Evolutionary conservation across 2,329 filamentous ascomycete species (phyloP), one percentile per base, ranked within the genome.

Genomic region (Iodosphaeria phyllophila): DNA sequence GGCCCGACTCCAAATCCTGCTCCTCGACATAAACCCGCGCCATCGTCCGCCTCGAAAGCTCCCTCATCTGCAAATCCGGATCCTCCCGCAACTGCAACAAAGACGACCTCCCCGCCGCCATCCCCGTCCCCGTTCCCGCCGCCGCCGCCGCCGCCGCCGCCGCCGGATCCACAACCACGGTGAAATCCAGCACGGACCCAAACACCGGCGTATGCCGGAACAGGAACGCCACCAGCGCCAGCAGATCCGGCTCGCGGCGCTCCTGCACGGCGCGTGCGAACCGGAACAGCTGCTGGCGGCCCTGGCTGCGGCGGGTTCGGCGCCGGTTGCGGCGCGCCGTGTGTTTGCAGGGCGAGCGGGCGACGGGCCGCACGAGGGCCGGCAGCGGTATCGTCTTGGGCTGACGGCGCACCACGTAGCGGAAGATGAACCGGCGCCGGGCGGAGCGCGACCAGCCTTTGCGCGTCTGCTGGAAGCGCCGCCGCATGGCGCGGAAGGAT

Each of bases 1-100:
- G 32, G 8, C 24, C 35, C 13, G 33, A 24, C 10, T 28, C 18
- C 10, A 21, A n/a, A 18, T 20, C 18, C 2, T 25, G 15, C 5
- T 38, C 28, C 23, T 43, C 35, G 25, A 41, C 22, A n/a, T 28
- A 33, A 17, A 45, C 33, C 24, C 32, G 40, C 19, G 30, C 33
- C 14, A 35, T 29, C 15, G 41, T 38, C 13, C 35, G 33, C n/a
- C n/a, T n/a, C n/a, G n/a, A n/a, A n/a, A n/a, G n/a, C n/a, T n/a
- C n/a, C 24, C 31, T 28, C 13, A 43, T 28, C 19, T 32, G 36
- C 7, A 34, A 39, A 25, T 42, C 38, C 13, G 35, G 28, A 5
- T 32, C 33, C 9, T 33, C 36, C 8, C 43, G 31, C 3, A 27
- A 8, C 15, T 29, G 20, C 5, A 32, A n/a, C n/a, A 22, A 14